Conservation (phyloP, 306 rosid genomes). For the Castanospermum australe region DNA sequence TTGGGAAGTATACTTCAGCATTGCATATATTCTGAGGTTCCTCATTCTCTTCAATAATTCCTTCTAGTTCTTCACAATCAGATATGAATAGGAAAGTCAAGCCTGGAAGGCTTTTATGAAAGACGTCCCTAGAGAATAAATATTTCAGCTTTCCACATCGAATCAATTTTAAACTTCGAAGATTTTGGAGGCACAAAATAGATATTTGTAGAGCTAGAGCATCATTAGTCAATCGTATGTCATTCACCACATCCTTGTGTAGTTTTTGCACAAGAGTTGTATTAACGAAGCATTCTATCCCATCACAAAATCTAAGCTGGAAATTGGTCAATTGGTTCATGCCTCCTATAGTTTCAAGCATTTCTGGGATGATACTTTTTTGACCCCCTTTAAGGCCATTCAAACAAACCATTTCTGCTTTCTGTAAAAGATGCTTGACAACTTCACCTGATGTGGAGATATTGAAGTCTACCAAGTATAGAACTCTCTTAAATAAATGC, state of each 20-base stretch:
- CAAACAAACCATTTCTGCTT: background rate
- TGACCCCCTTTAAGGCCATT: background rate
- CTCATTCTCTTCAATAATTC: background rate
- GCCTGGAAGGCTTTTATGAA: background rate
- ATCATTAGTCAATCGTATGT: background rate
- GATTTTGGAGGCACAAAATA: background rate
- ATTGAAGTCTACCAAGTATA: background rate
- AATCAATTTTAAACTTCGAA: background rate
- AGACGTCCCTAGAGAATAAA: background rate
- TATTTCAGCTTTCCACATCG: background rate
- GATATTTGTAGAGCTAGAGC: background rate
- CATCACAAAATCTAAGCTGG: rapidly evolving
- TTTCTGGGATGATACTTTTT: background rate
- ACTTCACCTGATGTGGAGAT: background rate
- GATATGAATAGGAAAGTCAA: background rate
- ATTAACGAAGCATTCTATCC: background rate
- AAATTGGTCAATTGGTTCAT: background rate
- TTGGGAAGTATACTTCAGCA: background rate
- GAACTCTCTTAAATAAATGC: background rate
- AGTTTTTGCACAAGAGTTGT: background rate
- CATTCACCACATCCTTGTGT: background rate
- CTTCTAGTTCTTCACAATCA: background rate
- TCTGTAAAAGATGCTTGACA: background rate
- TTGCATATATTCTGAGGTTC: background rate
- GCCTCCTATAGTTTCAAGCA: background rate